Evolutionary conservation across 192 early-diverging fungal genomes (phyloP).

Genomic region (Umbelopsis isabellina): DNA sequence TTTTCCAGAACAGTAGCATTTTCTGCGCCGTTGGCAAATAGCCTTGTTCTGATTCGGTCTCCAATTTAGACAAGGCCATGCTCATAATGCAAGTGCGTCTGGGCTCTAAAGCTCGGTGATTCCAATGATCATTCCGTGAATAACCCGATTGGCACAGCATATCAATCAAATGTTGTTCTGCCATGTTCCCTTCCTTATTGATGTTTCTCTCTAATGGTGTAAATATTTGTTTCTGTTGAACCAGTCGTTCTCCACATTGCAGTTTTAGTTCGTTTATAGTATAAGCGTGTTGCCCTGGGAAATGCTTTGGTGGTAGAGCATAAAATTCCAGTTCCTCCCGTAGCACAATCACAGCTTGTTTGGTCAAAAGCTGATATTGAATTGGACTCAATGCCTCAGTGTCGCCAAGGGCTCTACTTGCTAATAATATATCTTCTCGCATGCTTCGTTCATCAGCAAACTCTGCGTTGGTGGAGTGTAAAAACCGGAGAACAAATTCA

Average conservation of each 20-base stretch:
- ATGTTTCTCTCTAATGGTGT: conserved; percentile 77
- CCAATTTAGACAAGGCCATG: conserved; percentile 68
- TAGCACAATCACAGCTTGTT: conserved; percentile 74
- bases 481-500: conserved; percentile 58
- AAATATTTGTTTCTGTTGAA: conserved; percentile 71
- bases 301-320: conserved; percentile 23
- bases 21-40: conserved; percentile 81
- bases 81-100: conserved; percentile 68
- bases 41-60: conserved; percentile 67
- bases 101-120: conserved; percentile 74
- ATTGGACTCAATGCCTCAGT: conserved; percentile 30
- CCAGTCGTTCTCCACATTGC: conserved; percentile 62
- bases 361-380: conserved; percentile 54
- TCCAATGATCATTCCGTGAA: conserved; percentile 71
- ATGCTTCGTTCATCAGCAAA: conserved; percentile 38
- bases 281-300: conserved; percentile 30
- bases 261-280: conserved; percentile 59
- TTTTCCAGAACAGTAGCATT: conserved; percentile 80
- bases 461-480: conserved; percentile 42
- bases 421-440: conserved; percentile 24
- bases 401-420: conserved; percentile 27
- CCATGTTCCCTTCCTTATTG: conserved; percentile 62
- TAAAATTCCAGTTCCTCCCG: conserved; percentile 84
- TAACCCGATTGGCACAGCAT: conserved; percentile 83
- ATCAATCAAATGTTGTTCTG: conserved; percentile 81